Percentiles rank a stretch among this genome's conserved stretches.
Evolutionary conservation across 2,329 filamentous ascomycete genomes (phyloP).

Genomic region (Penicillium italicum): DNA sequence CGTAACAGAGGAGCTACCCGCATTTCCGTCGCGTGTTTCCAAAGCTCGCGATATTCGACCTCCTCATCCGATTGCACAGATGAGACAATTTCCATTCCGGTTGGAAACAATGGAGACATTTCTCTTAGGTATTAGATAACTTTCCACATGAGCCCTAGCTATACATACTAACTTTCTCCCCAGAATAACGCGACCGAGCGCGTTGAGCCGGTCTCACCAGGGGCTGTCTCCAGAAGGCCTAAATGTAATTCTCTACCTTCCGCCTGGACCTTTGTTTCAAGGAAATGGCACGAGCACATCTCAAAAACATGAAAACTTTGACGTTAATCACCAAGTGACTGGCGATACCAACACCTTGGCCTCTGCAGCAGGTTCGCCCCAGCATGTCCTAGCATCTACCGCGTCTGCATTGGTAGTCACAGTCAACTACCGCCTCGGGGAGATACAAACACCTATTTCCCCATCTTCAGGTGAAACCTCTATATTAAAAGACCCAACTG

Average conservation of each 20-base stretch:
- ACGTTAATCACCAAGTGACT: background rate
- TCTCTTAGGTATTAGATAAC: slow-evolving; percentile 22
- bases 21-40: background rate
- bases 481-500: background rate
- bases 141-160: background rate
- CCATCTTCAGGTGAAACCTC: background rate
- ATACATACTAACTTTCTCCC: background rate
- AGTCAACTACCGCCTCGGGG: slow-evolving; percentile 41
- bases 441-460: background rate
- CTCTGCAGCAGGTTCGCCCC: slow-evolving; percentile 10
- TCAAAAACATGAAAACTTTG: background rate
- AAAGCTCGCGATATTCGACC: slow-evolving; percentile 6
- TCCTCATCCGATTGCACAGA: slow-evolving; percentile 16
- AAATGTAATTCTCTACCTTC: slow-evolving; percentile 38
- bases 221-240: slow-evolving; percentile 3
- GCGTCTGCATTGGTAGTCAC: slow-evolving; percentile 38
- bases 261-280: slow-evolving; percentile 34
- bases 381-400: slow-evolving; percentile 29
- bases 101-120: slow-evolving; percentile 31
- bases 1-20: background rate
- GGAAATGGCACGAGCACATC: background rate
- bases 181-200: slow-evolving; percentile 23
- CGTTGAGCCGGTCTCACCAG: background rate
- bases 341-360: background rate
- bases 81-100: slow-evolving; percentile 23